phyloP scores from a whole-genome alignment of 345 rosid genomes.

The Linum tenue region DNA sequence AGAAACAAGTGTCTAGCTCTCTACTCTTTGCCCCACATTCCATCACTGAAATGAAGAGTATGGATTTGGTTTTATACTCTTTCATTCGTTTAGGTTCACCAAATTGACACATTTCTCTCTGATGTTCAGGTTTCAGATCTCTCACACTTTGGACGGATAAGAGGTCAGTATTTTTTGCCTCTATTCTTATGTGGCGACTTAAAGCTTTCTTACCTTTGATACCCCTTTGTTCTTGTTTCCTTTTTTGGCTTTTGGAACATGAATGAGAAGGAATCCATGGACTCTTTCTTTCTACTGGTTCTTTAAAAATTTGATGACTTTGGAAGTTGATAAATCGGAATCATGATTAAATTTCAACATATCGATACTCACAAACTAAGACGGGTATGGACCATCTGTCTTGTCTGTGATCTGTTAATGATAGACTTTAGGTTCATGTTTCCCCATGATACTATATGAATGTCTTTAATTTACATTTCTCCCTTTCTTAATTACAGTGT shows the following conservation, averaged over 20 bases:
- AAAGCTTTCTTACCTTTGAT: no score
- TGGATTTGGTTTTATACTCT: no score
- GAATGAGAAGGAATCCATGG: background rate
- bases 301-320: no score
- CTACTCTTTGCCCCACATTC: no score
- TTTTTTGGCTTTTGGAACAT: background rate
- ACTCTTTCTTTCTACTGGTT: no score
- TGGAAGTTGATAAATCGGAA: background rate
- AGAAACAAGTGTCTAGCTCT: no score
- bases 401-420: background rate
- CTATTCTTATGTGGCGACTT: background rate
- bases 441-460: background rate
- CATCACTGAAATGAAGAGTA: no score
- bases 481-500: background rate
- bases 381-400: background rate
- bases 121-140: conserved; percentile 56
- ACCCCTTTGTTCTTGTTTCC: background rate
- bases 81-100: background rate
- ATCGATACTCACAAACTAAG: background rate
- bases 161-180: conserved; percentile 37
- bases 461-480: background rate
- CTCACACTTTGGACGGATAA: conserved; percentile 80
- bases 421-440: background rate
- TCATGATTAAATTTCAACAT: background rate
- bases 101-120: conserved; percentile 3